phyloP scores from a whole-genome alignment of 2,329 filamentous ascomycete species.

The Lanzia echinophila region DNA sequence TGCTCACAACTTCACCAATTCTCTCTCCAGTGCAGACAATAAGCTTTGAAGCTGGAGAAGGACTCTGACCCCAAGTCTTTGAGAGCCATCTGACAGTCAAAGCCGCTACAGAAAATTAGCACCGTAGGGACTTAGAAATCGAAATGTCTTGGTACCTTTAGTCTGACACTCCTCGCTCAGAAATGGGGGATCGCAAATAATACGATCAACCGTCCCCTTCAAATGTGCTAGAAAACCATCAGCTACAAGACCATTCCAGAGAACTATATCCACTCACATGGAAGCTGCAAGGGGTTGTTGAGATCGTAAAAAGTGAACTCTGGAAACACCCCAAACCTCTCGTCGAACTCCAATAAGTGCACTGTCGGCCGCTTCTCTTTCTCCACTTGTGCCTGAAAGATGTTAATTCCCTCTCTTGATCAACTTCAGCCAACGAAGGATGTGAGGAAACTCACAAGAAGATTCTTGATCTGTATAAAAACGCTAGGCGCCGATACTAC shows the following conservation, averaged over 20 bases:
- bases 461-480: slow-evolving; percentile 69
- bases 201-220: slow-evolving; percentile 58
- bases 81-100: slow-evolving; percentile 69
- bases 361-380: slow-evolving; percentile 47
- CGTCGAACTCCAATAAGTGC: slow-evolving; percentile 66
- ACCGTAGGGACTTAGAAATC: background rate
- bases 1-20: slow-evolving; percentile 58
- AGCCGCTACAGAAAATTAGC: slow-evolving; percentile 44
- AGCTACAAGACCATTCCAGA: background rate
- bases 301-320: slow-evolving; percentile 74
- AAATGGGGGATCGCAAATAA: slow-evolving; percentile 75
- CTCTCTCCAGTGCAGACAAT: slow-evolving; percentile 73
- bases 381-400: slow-evolving; percentile 17
- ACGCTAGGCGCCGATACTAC: slow-evolving; percentile 71
- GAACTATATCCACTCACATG: slow-evolving; percentile 35
- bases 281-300: slow-evolving; percentile 58
- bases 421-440: background rate
- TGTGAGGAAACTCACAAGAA: slow-evolving; percentile 28
- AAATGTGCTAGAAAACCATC: slow-evolving; percentile 39
- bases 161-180: slow-evolving; percentile 75
- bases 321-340: slow-evolving; percentile 65
- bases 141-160: slow-evolving; percentile 45
- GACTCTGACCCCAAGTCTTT: slow-evolving; percentile 32
- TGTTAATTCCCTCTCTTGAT: slow-evolving; percentile 5
- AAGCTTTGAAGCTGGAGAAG: slow-evolving; percentile 31